Base-by-base conservation (phyloP, 176 grass and related monocot genomes). In the Triticum dicoccoides region DNA sequence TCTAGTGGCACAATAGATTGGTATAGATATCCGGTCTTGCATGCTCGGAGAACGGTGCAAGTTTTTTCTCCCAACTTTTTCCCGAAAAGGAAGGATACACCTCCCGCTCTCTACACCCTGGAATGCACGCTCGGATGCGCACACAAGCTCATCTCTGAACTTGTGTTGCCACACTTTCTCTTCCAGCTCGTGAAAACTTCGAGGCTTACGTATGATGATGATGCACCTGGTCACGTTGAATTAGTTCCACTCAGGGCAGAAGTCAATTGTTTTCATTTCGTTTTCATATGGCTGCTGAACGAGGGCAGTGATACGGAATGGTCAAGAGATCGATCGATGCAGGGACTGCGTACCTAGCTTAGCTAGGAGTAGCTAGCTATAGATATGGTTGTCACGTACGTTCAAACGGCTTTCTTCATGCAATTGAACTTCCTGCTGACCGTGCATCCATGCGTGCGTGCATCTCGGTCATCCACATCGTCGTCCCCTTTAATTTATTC, bases 331-430 rank as follows among this genome's bases (percentile, higher is more conserved):
- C 41, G 6, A 9, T 17, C 23, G 13, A 79, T 76, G 61, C 11
- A 62, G 81, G 45, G 56, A 56, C 33, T 69, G 23, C 0, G 20
- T 47, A 18, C 23, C 58, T 54, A 52, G 4, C n/a, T 4, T 37
- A 37, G 35, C 35, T 37, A 34, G 33, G 3, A 34, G 33, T 34
- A 34, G 33, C 33, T 34, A 35, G 34, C 5, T 35, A 37, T 7
- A 20, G 52, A 56, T 20, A 8, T 2, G 23, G 66, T 84, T 75
- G 58, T 91, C 85, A 84, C 29, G 30, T 67, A 84, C 27, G 32
- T 61, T 82, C 85, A 79, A 84, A 49, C 85, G 24, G 45, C 2
- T 87, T 84, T 84, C 76, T 80, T 87, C 85, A 62, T 84, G 81
- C 34, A 80, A 83, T 80, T 79, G 84, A 83, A 79, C 20, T 80